Evolutionary conservation across 345 rosid genomes (phyloP), one percentile per base, ranked within the genome.

Genomic region (Conringia planisiliqua): DNA sequence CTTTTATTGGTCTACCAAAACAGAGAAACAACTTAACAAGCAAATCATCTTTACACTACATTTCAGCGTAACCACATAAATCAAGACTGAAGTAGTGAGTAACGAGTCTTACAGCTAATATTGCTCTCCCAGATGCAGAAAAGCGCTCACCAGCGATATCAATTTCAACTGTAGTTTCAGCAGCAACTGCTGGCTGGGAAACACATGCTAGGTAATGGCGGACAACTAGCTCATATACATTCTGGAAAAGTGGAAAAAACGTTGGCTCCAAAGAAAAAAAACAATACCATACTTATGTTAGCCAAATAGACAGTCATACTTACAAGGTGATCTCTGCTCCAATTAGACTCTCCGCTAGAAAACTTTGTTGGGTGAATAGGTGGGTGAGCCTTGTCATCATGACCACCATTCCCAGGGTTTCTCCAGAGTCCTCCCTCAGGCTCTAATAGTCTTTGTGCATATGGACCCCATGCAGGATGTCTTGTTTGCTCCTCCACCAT

Each of bases 351-450:
- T 60, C 99, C 99, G 54, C 85, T 46, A 51, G 97, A 94, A 86
- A 84, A 94, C 70, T 91, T 94, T 61, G 99, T 91, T 6, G 99
- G 99, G 68, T 94, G 99, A 68, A 94, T 94, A 62, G 99, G 99
- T 62, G 99, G 99, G 73, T 94, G 99, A 44, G 99, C 99, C 82
- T 94, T 91, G 83, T 94, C 99, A 73, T 94, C 99, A 77, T 88
- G 99, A 56, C 99, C 99, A 76, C 97, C 99, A 77, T 77, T 86
- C 71, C 93, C 74, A 62, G 99, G 99, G 80, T 87, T 91, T 86
- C 93, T 88, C 99, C 99, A 94, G 24, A 94, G 91, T 24, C 89
- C 88, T 61, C 84, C 76, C 81, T 74, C 90, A 50, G 92, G 88
- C 62, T 91, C 95, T 63, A 92, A 71, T 75, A 94, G 79, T 50